A percentile compares a stretch with the other conserved stretches of the same genome.
Conservation (phyloP, 164 flowering plant species). For the Aristolochia fimbriata region DNA sequence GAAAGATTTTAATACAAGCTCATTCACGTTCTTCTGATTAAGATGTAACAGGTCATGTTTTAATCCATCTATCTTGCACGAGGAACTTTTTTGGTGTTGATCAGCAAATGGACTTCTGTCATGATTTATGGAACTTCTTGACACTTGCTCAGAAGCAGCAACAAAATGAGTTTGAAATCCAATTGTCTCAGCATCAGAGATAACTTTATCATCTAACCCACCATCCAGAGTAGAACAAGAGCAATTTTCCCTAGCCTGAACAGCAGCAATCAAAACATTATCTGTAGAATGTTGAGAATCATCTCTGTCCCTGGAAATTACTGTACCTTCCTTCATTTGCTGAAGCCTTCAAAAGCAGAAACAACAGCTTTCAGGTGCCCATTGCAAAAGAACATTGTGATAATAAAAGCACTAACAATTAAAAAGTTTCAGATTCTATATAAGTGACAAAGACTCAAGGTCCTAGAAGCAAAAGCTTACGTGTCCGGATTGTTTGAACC, state of each 20-base stretch:
- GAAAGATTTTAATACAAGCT: constrained; percentile 40
- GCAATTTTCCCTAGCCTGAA: constrained; percentile 12
- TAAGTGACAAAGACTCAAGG: too few species aligned
- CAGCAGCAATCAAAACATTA: constrained; percentile 20
- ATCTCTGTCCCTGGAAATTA: constrained; percentile 14
- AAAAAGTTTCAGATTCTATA: too few species aligned
- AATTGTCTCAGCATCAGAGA: constrained; percentile 20
- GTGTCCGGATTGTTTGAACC: constrained; percentile 17
- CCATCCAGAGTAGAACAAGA: constrained; percentile 21
- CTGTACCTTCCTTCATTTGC: constrained; percentile 19
- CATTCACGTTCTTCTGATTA: too few species aligned
- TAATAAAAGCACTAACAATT: too few species aligned
- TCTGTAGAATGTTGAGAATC: constrained; percentile 14
- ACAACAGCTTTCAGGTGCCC: neutral
- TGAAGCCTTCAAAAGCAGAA: constrained; percentile 25
- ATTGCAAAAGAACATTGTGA: neutral
- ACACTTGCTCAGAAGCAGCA: constrained; percentile 22
- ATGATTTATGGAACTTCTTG: constrained; percentile 26
- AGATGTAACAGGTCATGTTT: constrained; percentile 15
- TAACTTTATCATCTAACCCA: constrained; percentile 21
- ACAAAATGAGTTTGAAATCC: constrained; percentile 22
- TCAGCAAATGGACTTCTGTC: constrained; percentile 29
- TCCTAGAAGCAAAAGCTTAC: constrained; percentile 28
- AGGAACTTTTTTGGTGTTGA: constrained; percentile 17
- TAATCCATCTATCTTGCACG: constrained; percentile 17